Evolutionary conservation across 306 rosid species (phyloP), one percentile per base, ranked within the genome.

Genomic region (Arachis hypogaea): DNA sequence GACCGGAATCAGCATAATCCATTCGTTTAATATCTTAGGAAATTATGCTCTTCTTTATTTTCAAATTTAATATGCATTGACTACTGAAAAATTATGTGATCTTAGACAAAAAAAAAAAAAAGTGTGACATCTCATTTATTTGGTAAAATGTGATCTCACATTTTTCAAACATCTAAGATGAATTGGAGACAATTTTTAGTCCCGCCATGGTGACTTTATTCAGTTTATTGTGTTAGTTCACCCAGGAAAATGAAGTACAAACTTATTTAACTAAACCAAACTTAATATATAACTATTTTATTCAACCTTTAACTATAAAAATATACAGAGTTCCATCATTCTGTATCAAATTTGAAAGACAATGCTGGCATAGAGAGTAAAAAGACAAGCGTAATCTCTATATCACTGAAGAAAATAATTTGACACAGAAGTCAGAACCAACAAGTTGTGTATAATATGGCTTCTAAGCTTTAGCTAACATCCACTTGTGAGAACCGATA

Each of bases 381-480:
- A 63, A 60, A 45, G 0, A 75, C 10, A 40, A 16, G 68, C 55
- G 9, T 52, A 33, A 61, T 57, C 66, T 55, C 74, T 59, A 63
- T 47, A 41, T 54, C 57, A 18, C 11, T 30, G 61, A 30, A 62
- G 59, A 75, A 69, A 65, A 59, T 30, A 29, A 29, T 52, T 52
- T 7, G 58, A 38, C 47, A 45, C 47, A 72, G 5, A 61, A 55
- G 47, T 61, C 61, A 55, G 28, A 71, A 67, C 52, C 66, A 79
- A 63, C 47, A 36, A 33, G 70, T 76, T 58, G 41, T 43, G 71
- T 49, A 58, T 40, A 77, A 58, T 52, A 44, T 28, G 62, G 55
- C 64, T 42, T 63, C 65, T 41, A 67, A 51, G 14, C 9, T 72
- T 61, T 61, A 28, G 49, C 46, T 49, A 29, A 66, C 59, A 9